phyloP scores from a whole-genome alignment of 73 alveolate genomes.

The Paramecium primaurelia region DNA sequence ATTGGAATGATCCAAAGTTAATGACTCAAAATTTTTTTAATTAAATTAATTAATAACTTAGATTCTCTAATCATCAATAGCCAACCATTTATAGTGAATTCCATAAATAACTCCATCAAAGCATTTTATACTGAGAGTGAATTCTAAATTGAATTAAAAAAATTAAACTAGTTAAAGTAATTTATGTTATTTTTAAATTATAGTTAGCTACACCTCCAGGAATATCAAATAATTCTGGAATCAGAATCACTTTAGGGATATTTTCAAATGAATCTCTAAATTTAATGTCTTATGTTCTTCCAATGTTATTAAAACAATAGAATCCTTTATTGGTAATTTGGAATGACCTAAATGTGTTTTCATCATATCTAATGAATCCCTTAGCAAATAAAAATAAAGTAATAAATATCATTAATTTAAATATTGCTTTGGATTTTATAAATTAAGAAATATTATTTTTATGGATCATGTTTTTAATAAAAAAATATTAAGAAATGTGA shows the following conservation, averaged over 20 bases:
- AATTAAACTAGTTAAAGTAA: not conserved
- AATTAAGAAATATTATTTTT: too few relatives aligned
- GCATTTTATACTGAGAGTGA: not conserved
- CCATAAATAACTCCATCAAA: not conserved
- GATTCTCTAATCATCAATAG: not conserved
- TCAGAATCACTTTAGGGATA: not conserved
- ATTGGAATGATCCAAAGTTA: not conserved
- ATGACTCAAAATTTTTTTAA: not conserved
- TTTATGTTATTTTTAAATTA: not conserved
- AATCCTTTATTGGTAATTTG: not conserved
- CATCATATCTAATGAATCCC: not conserved
- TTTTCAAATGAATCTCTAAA: not conserved
- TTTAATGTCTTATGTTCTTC: not conserved
- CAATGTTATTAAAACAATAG: not conserved
- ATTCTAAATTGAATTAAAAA: not conserved
- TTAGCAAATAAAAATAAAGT: not conserved
- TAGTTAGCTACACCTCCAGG: not conserved
- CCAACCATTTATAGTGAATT: not conserved
- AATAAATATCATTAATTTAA: not conserved
- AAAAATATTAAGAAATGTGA: too few relatives aligned
- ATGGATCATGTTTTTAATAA: too few relatives aligned
- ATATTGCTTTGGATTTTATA: not conserved
- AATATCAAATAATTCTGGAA: not conserved
- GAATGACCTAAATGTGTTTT: not conserved
- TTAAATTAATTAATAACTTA: not conserved